Evolutionary conservation across 306 rosid genomes (phyloP).

Genomic region (Malus fusca): DNA sequence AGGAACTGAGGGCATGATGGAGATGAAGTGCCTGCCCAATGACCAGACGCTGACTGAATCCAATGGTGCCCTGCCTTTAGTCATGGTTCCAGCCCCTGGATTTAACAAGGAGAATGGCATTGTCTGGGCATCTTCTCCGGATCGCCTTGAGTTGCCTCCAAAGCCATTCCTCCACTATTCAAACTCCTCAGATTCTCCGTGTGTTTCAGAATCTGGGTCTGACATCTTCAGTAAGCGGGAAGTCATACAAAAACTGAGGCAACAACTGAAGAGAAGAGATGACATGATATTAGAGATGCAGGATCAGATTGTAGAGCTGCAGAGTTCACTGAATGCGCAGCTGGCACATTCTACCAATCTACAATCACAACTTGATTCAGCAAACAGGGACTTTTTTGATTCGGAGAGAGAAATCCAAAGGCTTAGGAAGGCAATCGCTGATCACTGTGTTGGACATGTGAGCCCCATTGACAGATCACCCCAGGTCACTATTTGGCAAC

Average conservation of each 20-base stretch:
- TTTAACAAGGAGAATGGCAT: conserved; percentile 72
- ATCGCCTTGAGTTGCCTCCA: conserved; percentile 75
- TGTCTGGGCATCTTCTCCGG: conserved; percentile 86
- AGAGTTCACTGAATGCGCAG: conserved; percentile 64
- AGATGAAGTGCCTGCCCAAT: conserved; percentile 50
- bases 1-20: conserved; percentile 55
- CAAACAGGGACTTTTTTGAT: conserved; percentile 69
- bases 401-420: conserved; percentile 81
- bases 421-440: conserved; percentile 88
- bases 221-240: conserved; percentile 90
- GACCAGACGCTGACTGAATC: conserved; percentile 53
- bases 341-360: conserved; percentile 63
- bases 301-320: conserved; percentile 83
- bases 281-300: conserved; percentile 97
- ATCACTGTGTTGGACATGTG: conserved; percentile 64
- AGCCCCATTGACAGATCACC: conserved; percentile 42
- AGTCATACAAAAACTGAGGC: conserved; percentile 89
- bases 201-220: conserved; percentile 93
- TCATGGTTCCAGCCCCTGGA: conserved; percentile 61
- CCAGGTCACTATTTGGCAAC: conserved; percentile 28
- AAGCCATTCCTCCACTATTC: conserved; percentile 74
- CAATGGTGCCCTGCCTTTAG: conserved; percentile 66
- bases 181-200: conserved; percentile 91
- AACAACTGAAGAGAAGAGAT: conserved; percentile 87
- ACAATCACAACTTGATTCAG: conserved; percentile 72